Base-by-base conservation (phyloP, 805 yeast species). In the Yamadazyma laniorum region DNA sequence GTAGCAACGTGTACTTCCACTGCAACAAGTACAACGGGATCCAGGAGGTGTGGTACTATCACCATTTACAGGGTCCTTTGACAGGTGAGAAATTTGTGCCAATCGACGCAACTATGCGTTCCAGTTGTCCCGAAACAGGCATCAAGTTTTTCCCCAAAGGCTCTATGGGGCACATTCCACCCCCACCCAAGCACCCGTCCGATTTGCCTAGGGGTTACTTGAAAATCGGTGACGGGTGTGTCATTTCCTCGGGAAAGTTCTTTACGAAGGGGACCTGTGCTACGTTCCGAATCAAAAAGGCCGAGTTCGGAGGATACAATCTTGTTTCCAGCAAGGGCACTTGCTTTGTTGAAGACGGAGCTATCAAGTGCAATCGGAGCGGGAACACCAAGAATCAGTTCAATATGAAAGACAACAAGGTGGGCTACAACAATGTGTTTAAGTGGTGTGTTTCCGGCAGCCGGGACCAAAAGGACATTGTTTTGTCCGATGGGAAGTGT, bases 171-270 rank as follows among this genome's bases (percentile, higher is more conserved):
- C 18, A 22, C 16, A 32, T 31, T 72, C 76, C 25, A 46, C 31
- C 40, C 2, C 39, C 39, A 8, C 45, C 45, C 4, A 25, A 39
- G n/a, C 30, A 32, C 22, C 41, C 51, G 14, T 39, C 42, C 17
- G 28, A 32, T 8, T 18, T n/a, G 5, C 37, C 44, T 18, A 39
- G 35, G 23, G 48, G 45, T 2, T 46, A 28, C 22, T 33, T 46
- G 23, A 43, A 43, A 25, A 29, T 43, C 1, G 25, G 36, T 2
- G 22, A 46, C 22, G 96, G 95, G 7, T 87, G 96, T 61, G 64
- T 91, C 42, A 91, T 90, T 52, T 77, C 85, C 43, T 85, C 78
- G 52, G 99, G 99, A 3, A 75, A 79, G 48, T 90, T 95, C 93
- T 86, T 82, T 62, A 56, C 74, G 4, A 69, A 72, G 13, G 96